A percentile compares a stretch with the other conserved stretches of the same genome.
Evolutionary conservation across 441 rosid genomes (phyloP).

Genomic region (Croton setiger): DNA sequence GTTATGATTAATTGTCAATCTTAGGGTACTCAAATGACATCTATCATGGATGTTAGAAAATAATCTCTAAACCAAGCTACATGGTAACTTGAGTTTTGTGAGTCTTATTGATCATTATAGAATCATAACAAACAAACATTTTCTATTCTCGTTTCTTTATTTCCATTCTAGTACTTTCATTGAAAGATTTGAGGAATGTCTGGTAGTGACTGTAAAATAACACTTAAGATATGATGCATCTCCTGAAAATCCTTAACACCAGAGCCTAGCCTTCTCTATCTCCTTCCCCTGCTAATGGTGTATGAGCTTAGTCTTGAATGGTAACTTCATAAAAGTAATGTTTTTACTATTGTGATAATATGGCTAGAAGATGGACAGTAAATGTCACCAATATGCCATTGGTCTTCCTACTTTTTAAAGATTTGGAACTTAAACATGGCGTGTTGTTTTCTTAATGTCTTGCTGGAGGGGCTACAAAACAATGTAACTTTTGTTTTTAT

Average conservation of each 20-base stretch:
- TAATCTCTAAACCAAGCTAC: not conserved
- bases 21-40: not conserved
- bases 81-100: not conserved
- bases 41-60: not conserved
- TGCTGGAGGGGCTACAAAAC: not conserved
- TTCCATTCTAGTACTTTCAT: not conserved
- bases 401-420: not conserved
- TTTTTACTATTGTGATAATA: not conserved
- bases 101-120: not conserved
- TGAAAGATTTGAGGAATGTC: not conserved
- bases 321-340: not conserved
- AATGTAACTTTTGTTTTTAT: not conserved
- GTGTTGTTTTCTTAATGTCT: not conserved
- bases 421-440: not conserved
- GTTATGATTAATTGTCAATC: not conserved
- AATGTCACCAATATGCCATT: not conserved
- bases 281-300: not conserved
- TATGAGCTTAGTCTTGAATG: not conserved
- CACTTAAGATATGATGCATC: not conserved
- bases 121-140: not conserved
- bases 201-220: not conserved
- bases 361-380: not conserved
- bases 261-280: not conserved
- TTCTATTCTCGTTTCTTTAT: not conserved
- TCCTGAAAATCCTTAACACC: not conserved